Percentiles rank a stretch among this genome's conserved stretches.
phyloP scores from a whole-genome alignment of 345 rosid genomes.

The Sisymbrium irio region DNA sequence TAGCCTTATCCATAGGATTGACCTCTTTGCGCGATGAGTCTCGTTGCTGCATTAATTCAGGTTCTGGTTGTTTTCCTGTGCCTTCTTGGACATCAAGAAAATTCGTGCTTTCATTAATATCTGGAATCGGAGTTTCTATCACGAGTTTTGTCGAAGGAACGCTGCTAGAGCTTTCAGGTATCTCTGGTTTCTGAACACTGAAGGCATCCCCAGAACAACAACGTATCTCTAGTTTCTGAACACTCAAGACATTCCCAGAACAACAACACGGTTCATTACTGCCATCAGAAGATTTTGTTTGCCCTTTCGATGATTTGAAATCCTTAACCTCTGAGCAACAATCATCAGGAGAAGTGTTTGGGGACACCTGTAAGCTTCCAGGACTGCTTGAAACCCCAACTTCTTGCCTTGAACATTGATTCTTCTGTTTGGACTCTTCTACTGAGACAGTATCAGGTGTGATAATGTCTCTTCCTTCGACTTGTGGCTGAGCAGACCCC shows the following conservation, averaged over 20 bases:
- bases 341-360: conserved; percentile 31
- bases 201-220: conserved; percentile 21
- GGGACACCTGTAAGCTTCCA: conserved; percentile 31
- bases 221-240: conserved; percentile 27
- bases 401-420: conserved; percentile 19
- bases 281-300: conserved; percentile 36
- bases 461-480: conserved; percentile 26
- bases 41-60: conserved; percentile 31
- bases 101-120: conserved; percentile 41
- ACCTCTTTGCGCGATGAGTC: conserved; percentile 37
- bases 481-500: conserved; percentile 37
- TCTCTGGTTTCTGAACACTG: conserved; percentile 26
- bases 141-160: conserved; percentile 22
- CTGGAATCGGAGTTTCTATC: conserved; percentile 34
- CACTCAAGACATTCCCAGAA: conserved; percentile 22
- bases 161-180: conserved; percentile 28
- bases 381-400: conserved; percentile 28
- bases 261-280: conserved; percentile 24
- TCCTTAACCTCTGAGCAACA: conserved; percentile 36
- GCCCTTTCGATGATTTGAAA: conserved; percentile 29
- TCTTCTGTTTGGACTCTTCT: conserved; percentile 23
- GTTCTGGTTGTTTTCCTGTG: conserved; percentile 33
- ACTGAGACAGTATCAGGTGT: conserved; percentile 32
- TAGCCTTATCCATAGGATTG: conserved; percentile 43
- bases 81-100: conserved; percentile 33